Percentiles rank a stretch among this genome's conserved stretches.
phyloP scores from a whole-genome alignment of 257 asterid species.

The Plantago elongata region DNA sequence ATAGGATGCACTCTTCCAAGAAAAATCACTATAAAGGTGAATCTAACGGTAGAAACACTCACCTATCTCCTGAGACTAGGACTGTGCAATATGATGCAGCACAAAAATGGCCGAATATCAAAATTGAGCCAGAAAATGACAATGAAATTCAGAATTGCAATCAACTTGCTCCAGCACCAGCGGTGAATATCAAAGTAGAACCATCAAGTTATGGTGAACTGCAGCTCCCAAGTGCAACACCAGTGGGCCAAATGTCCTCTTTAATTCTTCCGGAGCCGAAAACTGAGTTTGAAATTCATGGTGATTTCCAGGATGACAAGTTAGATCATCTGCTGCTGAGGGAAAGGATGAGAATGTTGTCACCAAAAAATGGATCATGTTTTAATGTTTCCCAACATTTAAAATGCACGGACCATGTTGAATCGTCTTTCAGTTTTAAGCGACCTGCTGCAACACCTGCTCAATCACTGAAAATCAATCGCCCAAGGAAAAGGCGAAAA shows the following conservation, averaged over 20 bases:
- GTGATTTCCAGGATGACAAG: slow-evolving; percentile 39
- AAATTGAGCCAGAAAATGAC: slow-evolving; percentile 33
- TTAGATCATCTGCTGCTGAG: slow-evolving; percentile 70
- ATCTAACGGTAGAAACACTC: slow-evolving; percentile 20
- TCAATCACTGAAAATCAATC: slow-evolving; percentile 33
- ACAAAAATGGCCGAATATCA: slow-evolving; percentile 31
- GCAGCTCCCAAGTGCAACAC: slow-evolving; percentile 23
- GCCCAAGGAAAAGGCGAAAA: slow-evolving; percentile 63
- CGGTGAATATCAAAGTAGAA: slow-evolving; percentile 46
- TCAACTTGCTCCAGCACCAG: slow-evolving; percentile 22
- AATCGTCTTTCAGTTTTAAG: slow-evolving; percentile 27
- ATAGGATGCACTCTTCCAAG: slow-evolving; percentile 13
- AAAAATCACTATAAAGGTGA: slow-evolving; percentile 18
- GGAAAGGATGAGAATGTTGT: slow-evolving; percentile 52
- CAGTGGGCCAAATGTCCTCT: slow-evolving; percentile 23
- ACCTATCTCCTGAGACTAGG: slow-evolving; percentile 20
- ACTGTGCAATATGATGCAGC: slow-evolving; percentile 17
- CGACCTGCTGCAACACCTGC: slow-evolving; percentile 37
- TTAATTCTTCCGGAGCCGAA: slow-evolving; percentile 27
- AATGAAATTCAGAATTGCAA: slow-evolving; percentile 10
- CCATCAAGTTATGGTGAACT: slow-evolving; percentile 24
- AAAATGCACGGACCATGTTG: slow-evolving; percentile 25
- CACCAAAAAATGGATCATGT: slow-evolving; percentile 34
- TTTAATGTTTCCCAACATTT: slow-evolving; percentile 22
- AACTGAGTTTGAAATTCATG: slow-evolving; percentile 35